A percentile compares a stretch with the other conserved stretches of the same genome.
Evolutionary conservation across 225 moss, liverwort and hornwort species (phyloP).

Genomic region (Physcomitrium patens): DNA sequence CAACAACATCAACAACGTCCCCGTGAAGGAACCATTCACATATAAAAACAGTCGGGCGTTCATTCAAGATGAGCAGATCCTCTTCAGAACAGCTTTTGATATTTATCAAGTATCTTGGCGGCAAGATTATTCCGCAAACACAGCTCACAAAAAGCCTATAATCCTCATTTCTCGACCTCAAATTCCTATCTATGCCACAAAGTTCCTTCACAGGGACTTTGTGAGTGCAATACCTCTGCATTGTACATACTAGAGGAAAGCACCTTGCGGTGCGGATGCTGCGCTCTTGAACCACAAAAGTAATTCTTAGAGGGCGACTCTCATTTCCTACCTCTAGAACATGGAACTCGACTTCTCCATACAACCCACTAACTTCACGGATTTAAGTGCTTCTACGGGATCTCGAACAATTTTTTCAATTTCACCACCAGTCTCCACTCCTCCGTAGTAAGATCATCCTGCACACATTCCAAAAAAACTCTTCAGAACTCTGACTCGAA

Average conservation of each 20-base stretch:
- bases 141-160: constrained; percentile 36
- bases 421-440: constrained; percentile 72
- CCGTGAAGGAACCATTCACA: too few species aligned
- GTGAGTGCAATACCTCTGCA: constrained; percentile 47
- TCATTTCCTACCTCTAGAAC: constrained; percentile 39
- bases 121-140: constrained; percentile 39
- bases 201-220: constrained; percentile 40
- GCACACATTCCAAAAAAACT: constrained; percentile 30
- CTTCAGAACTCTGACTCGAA: constrained; percentile 8
- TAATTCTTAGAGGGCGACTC: constrained; percentile 39
- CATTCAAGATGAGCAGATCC: constrained; percentile 41
- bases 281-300: constrained; percentile 45
- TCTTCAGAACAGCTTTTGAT: constrained; percentile 35
- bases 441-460: constrained; percentile 65
- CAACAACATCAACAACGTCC: too few species aligned
- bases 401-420: constrained; percentile 66
- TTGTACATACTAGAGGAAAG: constrained; percentile 51
- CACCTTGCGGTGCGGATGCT: constrained; percentile 57
- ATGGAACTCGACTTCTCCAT: constrained; percentile 29
- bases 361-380: constrained; percentile 29
- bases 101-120: constrained; percentile 38
- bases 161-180: constrained; percentile 27
- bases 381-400: constrained; percentile 33
- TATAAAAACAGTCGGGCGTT: constrained; percentile 4
- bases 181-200: constrained; percentile 42